phyloP scores from a whole-genome alignment of 2,329 filamentous ascomycete species.

The Daldinia sp. region DNA sequence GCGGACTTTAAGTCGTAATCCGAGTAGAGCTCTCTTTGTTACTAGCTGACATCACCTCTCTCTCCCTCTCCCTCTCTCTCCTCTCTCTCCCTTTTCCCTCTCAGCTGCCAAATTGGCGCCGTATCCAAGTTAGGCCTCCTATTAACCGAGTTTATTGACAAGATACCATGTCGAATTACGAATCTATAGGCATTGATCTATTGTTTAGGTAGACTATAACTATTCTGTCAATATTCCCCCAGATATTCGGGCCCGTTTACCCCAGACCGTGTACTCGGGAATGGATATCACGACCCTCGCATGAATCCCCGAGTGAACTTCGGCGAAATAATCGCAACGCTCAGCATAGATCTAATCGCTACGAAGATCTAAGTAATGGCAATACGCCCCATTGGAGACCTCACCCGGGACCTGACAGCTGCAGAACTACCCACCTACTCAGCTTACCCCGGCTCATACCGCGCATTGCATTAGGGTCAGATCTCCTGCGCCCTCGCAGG shows the following conservation, averaged over 20 bases:
- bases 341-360: slow-evolving; percentile 21
- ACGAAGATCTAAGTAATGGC: slow-evolving; percentile 27
- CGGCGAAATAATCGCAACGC: slow-evolving; percentile 3
- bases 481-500: slow-evolving; percentile 32
- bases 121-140: slow-evolving; percentile 25
- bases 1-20: slow-evolving; percentile 27
- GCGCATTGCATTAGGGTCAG: slow-evolving; percentile 37
- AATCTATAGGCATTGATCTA: neutral
- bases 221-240: neutral
- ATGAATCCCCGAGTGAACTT: slow-evolving; percentile 6
- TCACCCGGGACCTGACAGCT: slow-evolving; percentile 32
- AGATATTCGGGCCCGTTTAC: neutral
- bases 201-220: neutral
- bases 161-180: slow-evolving; percentile 1
- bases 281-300: slow-evolving; percentile 2
- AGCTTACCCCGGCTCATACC: slow-evolving; percentile 34
- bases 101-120: slow-evolving; percentile 20
- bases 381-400: slow-evolving; percentile 28
- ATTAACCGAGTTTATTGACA: slow-evolving; percentile 5
- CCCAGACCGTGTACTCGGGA: neutral
- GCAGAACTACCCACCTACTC: slow-evolving; percentile 33
- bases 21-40: slow-evolving; percentile 12
- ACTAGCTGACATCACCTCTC: slow-evolving; percentile 32
- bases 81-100: neutral
- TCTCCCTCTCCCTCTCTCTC: neutral